These are phyloP conservation scores for Camelina laxa DNA, from an alignment of 345 rosid species.

Conservation along the genomic window DNA sequence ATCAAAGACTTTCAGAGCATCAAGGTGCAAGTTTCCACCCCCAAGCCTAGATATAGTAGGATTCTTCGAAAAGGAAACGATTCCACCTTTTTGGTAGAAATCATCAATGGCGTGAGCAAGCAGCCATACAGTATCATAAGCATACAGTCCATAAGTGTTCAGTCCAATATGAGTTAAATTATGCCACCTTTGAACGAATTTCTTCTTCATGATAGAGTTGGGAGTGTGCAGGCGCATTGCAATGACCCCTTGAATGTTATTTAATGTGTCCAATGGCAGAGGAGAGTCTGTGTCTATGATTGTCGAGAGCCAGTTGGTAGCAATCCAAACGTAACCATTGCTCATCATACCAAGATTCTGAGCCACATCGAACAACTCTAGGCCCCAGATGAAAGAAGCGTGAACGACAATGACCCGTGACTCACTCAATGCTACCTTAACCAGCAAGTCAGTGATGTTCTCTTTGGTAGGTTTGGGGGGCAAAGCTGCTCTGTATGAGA, in stretches of 20 bases:
- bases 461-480: slow-evolving; percentile 56
- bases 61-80: slow-evolving; percentile 64
- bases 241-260: slow-evolving; percentile 71
- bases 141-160: slow-evolving; percentile 67
- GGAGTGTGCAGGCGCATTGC: slow-evolving; percentile 74
- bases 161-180: slow-evolving; percentile 68
- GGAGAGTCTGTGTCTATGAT: slow-evolving; percentile 56
- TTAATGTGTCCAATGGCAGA: slow-evolving; percentile 49
- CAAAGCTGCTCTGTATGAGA: slow-evolving; percentile 77
- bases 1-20: slow-evolving; percentile 71
- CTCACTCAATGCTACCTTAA: slow-evolving; percentile 74
- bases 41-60: slow-evolving; percentile 43
- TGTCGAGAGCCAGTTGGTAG: slow-evolving; percentile 67
- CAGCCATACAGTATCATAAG: slow-evolving; percentile 90
- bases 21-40: slow-evolving; percentile 65
- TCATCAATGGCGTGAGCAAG: slow-evolving; percentile 74
- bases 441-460: slow-evolving; percentile 65
- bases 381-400: slow-evolving; percentile 55
- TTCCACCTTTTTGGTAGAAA: slow-evolving; percentile 66
- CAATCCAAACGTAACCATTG: slow-evolving; percentile 73
- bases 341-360: slow-evolving; percentile 72
- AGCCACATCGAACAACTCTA: slow-evolving; percentile 60
- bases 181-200: slow-evolving; percentile 68
- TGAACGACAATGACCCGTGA: slow-evolving; percentile 80
- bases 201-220: slow-evolving; percentile 57